Percentiles rank a stretch among this genome's conserved stretches.
These are phyloP conservation scores for Coniochaeta sp. DNA, from an alignment of 2,329 filamentous ascomycete species.

Conservation along the genomic window DNA sequence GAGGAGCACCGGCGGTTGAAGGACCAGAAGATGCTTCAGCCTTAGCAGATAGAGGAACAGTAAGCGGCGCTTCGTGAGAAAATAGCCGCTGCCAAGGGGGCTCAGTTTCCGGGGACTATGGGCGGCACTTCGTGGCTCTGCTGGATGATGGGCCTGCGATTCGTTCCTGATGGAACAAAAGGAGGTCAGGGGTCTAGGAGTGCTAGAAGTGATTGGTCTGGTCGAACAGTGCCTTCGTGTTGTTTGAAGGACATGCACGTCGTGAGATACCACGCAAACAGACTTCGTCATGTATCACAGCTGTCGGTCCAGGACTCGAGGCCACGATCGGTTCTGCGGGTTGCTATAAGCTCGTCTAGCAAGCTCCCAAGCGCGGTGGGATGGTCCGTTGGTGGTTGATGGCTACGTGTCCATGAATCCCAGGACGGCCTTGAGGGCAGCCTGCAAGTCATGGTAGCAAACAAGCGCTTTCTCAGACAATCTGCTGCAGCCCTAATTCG, in stretches of 20 bases:
- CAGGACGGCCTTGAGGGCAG: neutral
- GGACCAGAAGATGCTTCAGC: too few relatives aligned
- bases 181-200: neutral
- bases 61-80: neutral
- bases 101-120: neutral
- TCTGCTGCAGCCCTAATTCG: neutral
- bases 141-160: neutral
- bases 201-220: neutral
- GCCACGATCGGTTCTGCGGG: neutral
- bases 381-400: neutral
- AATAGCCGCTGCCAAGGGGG: neutral
- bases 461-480: neutral
- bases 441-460: neutral
- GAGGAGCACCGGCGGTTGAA: neutral
- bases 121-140: neutral
- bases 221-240: neutral
- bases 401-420: neutral
- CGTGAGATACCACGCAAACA: neutral
- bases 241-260: neutral
- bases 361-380: neutral
- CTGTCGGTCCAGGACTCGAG: neutral
- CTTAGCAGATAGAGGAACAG: neutral
- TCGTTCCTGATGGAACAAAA: neutral
- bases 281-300: neutral
- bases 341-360: neutral